Base-by-base conservation (phyloP, 768 basidiomycete genomes). In the Naganishia vishniacii region DNA sequence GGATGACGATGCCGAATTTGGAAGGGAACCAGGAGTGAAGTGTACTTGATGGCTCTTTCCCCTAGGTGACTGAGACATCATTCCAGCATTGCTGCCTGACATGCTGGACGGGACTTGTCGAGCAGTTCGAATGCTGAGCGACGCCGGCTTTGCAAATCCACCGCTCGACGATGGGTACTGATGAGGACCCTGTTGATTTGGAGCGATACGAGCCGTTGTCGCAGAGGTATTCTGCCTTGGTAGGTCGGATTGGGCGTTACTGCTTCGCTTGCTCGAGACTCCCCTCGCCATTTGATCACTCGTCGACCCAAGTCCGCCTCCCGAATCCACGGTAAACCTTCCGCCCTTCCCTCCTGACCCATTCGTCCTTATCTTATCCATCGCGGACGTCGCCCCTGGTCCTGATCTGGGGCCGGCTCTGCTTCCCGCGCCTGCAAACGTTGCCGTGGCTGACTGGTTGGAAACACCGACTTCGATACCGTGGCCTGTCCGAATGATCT, bases 321-420 rank as follows among this genome's bases (percentile, higher is more conserved):
- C 53, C 13, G 53, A 26, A 16, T 56, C 53, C 13, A 56, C 53
- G 5, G 53, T 56, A 40, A 56, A 56, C 37, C 53, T 56, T 41
- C 53, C 53, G 11, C 34, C 53, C 23, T 56, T 56, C 18, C 53
- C 53, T 25, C 53, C 53, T 5, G 53, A 56, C 15, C 20, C 20
- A 56, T 56, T 56, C n/a, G 53, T 56, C 37, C 53, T 37, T n/a
- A 56, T 56, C 37, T 56, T 56, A n/a, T 56, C 53, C 53, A 56
- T 56, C 23, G 20, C 37, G 23, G n/a, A 48, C 26, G 48, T 7
- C 25, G 41, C 49, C 40, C 41, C 20, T 44, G 23, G 31, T 25
- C 34, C 40, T 25, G 46, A 4, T 48, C 47, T 42, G 40, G 31
- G 46, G 32, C 47, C 23, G 11, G 23, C 18, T 29, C 28, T n/a